Evolutionary conservation across 2,329 filamentous ascomycete genomes (phyloP).

Genomic region (Onygenales sp.): DNA sequence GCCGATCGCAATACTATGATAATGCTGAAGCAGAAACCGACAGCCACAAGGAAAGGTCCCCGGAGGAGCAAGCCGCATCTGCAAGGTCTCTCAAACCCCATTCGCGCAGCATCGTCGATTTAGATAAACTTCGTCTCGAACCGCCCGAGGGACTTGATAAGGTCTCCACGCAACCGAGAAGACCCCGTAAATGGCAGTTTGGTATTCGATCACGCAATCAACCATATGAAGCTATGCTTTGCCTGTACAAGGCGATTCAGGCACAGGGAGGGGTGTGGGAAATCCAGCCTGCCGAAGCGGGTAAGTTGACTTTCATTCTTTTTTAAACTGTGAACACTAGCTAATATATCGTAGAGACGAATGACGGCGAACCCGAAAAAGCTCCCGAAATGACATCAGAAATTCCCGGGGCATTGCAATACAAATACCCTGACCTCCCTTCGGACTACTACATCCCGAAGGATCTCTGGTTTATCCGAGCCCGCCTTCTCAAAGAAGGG

Average conservation of each 20-base stretch:
- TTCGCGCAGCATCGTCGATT: constrained; percentile 58
- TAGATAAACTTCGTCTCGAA: constrained; percentile 52
- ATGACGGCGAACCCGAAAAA: constrained; percentile 28
- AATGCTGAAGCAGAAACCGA: constrained; percentile 1
- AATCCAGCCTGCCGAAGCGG: constrained; percentile 36
- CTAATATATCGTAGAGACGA: constrained; percentile 8
- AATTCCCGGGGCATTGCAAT: constrained; percentile 30
- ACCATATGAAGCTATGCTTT: constrained; percentile 86
- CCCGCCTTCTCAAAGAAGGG: constrained; percentile 78
- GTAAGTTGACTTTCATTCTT: constrained; percentile 15
- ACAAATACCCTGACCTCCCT: constrained; percentile 34
- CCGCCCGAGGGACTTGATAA: constrained; percentile 47
- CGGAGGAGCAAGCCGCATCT: constrained; percentile 72
- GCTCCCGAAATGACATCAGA: constrained; percentile 23
- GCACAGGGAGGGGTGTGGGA: constrained; percentile 89
- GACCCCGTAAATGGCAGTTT: constrained; percentile 89
- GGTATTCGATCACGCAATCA: constrained; percentile 91
- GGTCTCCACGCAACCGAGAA: constrained; percentile 44
- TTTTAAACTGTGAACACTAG: neutral
- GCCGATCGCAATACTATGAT: neutral
- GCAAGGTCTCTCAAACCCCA: constrained; percentile 77
- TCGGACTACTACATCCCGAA: constrained; percentile 74
- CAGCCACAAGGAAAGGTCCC: constrained; percentile 21
- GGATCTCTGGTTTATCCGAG: constrained; percentile 89
- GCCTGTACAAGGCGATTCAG: constrained; percentile 83